These are phyloP conservation scores for Podila verticillata DNA, from an alignment of 192 early-diverging fungal species.

Conservation along the genomic window DNA sequence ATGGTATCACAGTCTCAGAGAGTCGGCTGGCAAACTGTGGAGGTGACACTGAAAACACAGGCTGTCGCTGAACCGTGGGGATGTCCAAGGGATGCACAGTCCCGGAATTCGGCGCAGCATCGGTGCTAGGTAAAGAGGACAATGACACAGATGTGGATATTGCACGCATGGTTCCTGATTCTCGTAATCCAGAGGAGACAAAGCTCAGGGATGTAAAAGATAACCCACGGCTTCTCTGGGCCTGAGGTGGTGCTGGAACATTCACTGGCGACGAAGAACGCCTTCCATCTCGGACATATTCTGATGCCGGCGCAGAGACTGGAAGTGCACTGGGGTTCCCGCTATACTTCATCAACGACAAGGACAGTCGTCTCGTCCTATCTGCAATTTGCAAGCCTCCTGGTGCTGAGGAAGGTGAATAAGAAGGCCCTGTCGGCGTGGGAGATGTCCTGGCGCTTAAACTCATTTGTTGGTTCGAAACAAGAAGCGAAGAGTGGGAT, in stretches of 20 bases:
- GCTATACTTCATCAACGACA: slow-evolving; percentile 32
- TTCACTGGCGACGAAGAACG: neutral
- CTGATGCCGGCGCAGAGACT: neutral
- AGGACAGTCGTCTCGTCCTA: slow-evolving; percentile 31
- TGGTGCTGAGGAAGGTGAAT: slow-evolving; percentile 18
- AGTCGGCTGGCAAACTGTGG: slow-evolving; percentile 34
- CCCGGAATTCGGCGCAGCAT: neutral
- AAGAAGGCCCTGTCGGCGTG: neutral
- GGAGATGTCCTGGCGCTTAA: neutral
- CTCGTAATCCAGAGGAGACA: slow-evolving; percentile 1
- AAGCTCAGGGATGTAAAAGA: slow-evolving; percentile 12
- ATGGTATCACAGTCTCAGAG: slow-evolving; percentile 32
- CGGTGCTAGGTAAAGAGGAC: neutral
- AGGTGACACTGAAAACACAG: slow-evolving; percentile 37
- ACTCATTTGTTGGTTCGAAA: neutral
- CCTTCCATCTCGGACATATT: neutral
- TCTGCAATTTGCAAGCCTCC: slow-evolving; percentile 28
- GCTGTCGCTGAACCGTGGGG: slow-evolving; percentile 2
- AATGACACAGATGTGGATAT: neutral
- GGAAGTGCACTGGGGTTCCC: neutral
- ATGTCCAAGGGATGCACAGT: slow-evolving; percentile 21
- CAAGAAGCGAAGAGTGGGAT: neutral
- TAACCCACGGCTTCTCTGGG: slow-evolving; percentile 13
- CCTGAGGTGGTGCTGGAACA: neutral
- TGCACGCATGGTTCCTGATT: neutral